phyloP scores from a whole-genome alignment of 768 basidiomycete genomes.

The Suillus tomentosus region DNA sequence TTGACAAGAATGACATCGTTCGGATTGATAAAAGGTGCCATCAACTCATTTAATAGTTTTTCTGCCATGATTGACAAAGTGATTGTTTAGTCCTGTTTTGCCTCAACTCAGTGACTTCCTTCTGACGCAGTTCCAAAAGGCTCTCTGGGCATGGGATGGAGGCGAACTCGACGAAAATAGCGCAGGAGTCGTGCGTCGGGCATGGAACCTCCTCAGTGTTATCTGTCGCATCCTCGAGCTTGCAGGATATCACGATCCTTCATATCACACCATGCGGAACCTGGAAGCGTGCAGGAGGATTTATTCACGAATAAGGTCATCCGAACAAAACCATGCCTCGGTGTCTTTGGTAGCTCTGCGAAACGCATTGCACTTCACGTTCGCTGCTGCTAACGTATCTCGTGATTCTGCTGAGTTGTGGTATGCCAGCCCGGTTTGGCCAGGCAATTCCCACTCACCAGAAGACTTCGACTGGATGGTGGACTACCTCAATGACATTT shows the following conservation, averaged over 20 bases:
- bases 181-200: no score
- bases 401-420: not conserved
- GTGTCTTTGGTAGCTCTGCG: not conserved
- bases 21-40: no score
- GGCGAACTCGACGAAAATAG: no score
- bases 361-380: not conserved
- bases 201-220: no score
- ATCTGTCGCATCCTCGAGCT: not conserved
- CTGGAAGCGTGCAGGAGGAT: not conserved
- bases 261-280: not conserved
- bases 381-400: not conserved
- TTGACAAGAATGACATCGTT: no score
- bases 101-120: not conserved
- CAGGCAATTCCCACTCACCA: not conserved
- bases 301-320: no score
- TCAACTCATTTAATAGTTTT: no score
- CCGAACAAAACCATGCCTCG: no score
- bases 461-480: not conserved
- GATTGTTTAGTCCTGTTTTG: not conserved
- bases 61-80: no score
- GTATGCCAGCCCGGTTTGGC: no score
- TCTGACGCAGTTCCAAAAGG: no score
- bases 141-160: no score
- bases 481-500: not conserved
- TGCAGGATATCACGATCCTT: not conserved